A percentile compares a stretch with the other conserved stretches of the same genome.
Conservation (phyloP, 2,329 filamentous ascomycete genomes). For the Tolypocladium ovalisporum region DNA sequence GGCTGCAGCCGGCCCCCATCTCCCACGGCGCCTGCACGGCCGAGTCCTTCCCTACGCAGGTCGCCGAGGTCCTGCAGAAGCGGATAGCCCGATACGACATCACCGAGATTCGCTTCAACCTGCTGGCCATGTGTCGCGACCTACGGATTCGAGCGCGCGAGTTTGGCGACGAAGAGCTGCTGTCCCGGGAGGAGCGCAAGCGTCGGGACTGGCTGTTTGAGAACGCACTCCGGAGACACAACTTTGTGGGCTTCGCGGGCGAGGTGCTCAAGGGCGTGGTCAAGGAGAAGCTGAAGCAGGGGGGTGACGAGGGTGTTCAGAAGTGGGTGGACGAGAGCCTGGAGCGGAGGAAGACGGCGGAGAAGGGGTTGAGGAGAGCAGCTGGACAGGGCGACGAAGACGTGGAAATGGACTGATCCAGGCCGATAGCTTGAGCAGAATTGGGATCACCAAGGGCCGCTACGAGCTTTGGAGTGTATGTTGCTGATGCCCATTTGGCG, state of each 20-base stretch:
- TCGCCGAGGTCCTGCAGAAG: slow-evolving; percentile 77
- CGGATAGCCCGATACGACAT: slow-evolving; percentile 77
- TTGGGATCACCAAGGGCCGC: not conserved
- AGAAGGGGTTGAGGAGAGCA: slow-evolving; percentile 21
- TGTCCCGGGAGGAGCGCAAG: slow-evolving; percentile 75
- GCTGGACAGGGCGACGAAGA: slow-evolving; percentile 23
- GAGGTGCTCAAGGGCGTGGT: slow-evolving; percentile 84
- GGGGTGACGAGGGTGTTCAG: slow-evolving; percentile 53
- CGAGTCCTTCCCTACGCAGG: slow-evolving; percentile 65
- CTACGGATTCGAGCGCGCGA: slow-evolving; percentile 65
- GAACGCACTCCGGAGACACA: slow-evolving; percentile 83
- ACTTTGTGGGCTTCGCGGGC: slow-evolving; percentile 92
- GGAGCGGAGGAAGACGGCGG: slow-evolving; percentile 35
- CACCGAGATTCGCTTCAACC: slow-evolving; percentile 88
- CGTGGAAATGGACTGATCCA: slow-evolving; percentile 26
- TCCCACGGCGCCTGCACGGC: slow-evolving; percentile 65
- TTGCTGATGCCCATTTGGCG: not conserved
- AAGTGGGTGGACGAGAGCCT: slow-evolving; percentile 63
- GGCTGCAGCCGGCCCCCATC: slow-evolving; percentile 86
- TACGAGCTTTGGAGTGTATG: not conserved
- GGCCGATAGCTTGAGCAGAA: no score
- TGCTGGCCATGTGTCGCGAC: slow-evolving; percentile 86
- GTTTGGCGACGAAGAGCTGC: slow-evolving; percentile 68
- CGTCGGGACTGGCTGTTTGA: slow-evolving; percentile 85
- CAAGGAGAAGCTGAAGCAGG: slow-evolving; percentile 57